Conservation (phyloP, 176 grass and related monocot species). For the Elaeis guineensis region DNA sequence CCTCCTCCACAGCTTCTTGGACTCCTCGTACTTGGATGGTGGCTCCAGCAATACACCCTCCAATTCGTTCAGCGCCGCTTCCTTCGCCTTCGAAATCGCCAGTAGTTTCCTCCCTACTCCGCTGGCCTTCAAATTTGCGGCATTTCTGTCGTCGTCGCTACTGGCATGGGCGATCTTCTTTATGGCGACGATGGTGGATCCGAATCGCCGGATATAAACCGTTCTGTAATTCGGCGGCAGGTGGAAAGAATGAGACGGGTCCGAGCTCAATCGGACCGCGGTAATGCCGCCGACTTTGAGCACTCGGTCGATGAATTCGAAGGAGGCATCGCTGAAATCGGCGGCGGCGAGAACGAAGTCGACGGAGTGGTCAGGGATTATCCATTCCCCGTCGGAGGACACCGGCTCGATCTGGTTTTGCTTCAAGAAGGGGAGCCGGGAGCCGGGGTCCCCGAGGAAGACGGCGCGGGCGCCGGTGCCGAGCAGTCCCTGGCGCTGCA, state of each 20-base stretch:
- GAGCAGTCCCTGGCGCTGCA: constrained; percentile 49
- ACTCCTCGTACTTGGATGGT: neutral
- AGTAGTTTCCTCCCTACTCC: constrained; percentile 4
- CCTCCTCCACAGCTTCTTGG: neutral
- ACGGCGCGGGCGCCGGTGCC: constrained; percentile 15
- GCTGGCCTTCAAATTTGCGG: neutral
- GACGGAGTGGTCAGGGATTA: constrained; percentile 36
- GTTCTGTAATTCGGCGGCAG: constrained; percentile 51
- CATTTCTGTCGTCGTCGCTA: neutral
- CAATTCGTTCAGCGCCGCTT: constrained; percentile 5
- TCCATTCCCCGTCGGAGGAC: constrained; percentile 24
- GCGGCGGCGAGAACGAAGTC: constrained; percentile 48
- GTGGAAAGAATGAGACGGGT: constrained; percentile 16
- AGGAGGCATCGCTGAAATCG: constrained; percentile 29
- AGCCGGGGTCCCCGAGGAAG: constrained; percentile 37
- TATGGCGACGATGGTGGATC: constrained; percentile 40
- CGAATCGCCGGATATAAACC: constrained; percentile 44
- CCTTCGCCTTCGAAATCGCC: constrained; percentile 10
- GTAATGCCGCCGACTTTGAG: constrained; percentile 56
- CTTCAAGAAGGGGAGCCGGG: constrained; percentile 18
- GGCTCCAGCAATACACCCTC: constrained; percentile 14
- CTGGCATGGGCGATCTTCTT: constrained; percentile 32
- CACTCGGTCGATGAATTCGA: constrained; percentile 42
- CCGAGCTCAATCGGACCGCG: constrained; percentile 20
- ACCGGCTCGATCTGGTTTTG: constrained; percentile 17